Conservation (phyloP, 257 asterid species). For the Ilex aquifolium region DNA sequence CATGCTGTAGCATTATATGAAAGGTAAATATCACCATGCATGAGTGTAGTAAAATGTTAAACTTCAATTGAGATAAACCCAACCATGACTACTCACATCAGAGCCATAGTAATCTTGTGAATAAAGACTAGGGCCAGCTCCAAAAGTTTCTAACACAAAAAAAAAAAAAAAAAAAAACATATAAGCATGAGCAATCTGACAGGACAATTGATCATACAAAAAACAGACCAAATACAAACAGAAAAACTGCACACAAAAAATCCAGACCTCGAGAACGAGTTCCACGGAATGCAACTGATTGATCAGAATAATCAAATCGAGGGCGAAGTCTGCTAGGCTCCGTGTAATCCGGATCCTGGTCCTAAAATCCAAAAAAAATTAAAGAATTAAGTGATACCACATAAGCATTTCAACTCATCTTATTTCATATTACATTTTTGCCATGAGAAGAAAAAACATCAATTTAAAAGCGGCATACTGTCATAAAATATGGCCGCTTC, state of each 20-base stretch:
- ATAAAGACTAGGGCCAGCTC: constrained; percentile 27
- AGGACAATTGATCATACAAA: background rate
- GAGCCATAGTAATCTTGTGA: constrained; percentile 42
- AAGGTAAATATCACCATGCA: constrained; percentile 13
- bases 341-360: constrained; percentile 36
- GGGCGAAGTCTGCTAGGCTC: constrained; percentile 49
- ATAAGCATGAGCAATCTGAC: constrained; percentile 1
- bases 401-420: background rate
- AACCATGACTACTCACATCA: constrained; percentile 32
- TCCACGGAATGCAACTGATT: constrained; percentile 33
- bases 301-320: constrained; percentile 36
- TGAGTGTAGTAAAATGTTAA: constrained; percentile 1
- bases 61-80: constrained; percentile 1
- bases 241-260: constrained; percentile 8
- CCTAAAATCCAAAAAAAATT: constrained; percentile 18
- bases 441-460: constrained; percentile 3
- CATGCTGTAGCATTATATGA: constrained; percentile 30
- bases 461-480: constrained; percentile 26
- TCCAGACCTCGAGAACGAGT: constrained; percentile 33
- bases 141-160: constrained; percentile 26
- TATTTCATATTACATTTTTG: background rate
- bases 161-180: constrained; percentile 1
- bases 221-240: constrained; percentile 11
- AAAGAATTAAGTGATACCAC: background rate
- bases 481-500: constrained; percentile 46